A percentile compares a stretch with the other conserved stretches of the same genome.
phyloP scores from a whole-genome alignment of 164 flowering plant genomes.

The Chimonanthus salicifolius region DNA sequence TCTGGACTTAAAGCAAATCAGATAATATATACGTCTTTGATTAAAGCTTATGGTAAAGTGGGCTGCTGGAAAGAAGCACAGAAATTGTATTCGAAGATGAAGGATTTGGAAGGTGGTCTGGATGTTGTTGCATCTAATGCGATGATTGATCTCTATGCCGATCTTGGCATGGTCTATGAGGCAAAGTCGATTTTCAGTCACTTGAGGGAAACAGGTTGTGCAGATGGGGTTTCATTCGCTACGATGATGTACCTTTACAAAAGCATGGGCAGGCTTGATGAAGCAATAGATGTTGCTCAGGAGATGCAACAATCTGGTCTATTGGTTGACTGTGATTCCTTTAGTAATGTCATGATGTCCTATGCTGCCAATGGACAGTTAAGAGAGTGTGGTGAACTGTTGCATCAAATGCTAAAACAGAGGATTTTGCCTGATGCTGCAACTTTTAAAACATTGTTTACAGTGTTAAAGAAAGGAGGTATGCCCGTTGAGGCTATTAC shows the following conservation, averaged over 20 bases:
- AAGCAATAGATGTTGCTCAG: conserved; percentile 67
- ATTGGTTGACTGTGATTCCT: conserved; percentile 53
- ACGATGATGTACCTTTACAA: conserved; percentile 75
- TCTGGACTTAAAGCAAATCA: conserved; percentile 57
- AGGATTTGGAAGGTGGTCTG: conserved; percentile 51
- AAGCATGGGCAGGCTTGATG: conserved; percentile 72
- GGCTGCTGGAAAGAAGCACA: conserved; percentile 66
- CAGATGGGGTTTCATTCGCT: conserved; percentile 75
- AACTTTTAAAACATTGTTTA: conserved; percentile 60
- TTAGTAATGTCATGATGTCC: conserved; percentile 63
- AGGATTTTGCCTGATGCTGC: conserved; percentile 51
- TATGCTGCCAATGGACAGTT: conserved; percentile 63
- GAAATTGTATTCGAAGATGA: conserved; percentile 49
- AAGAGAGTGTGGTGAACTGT: conserved; percentile 57
- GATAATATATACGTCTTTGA: conserved; percentile 65
- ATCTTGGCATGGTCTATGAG: conserved; percentile 71
- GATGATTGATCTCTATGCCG: conserved; percentile 74
- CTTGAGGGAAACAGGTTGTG: conserved; percentile 46
- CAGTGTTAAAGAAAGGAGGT: conserved; percentile 58
- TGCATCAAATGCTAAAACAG: conserved; percentile 61
- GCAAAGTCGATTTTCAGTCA: conserved; percentile 52
- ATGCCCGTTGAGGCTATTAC: conserved; percentile 51
- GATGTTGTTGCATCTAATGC: conserved; percentile 78
- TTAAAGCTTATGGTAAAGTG: conserved; percentile 74
- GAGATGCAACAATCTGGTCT: conserved; percentile 75